These are phyloP conservation scores for Casuarina equisetifolia DNA, from an alignment of 306 rosid species.

Conservation along the genomic window DNA sequence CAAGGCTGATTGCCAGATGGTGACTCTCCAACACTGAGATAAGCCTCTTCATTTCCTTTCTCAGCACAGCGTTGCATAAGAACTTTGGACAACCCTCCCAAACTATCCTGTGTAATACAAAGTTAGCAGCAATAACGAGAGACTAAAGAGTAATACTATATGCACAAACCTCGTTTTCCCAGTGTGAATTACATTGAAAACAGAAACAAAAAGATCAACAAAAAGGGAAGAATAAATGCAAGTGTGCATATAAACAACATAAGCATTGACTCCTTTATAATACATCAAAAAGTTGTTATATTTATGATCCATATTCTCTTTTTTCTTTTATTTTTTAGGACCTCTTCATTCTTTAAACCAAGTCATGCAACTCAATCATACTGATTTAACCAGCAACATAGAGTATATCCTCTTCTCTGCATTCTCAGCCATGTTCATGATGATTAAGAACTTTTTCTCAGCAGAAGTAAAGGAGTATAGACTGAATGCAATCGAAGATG, in stretches of 20 bases:
- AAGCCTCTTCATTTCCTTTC: slow-evolving; percentile 30
- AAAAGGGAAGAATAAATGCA: neutral
- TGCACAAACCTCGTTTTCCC: slow-evolving; percentile 4
- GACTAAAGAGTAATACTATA: slow-evolving; percentile 22
- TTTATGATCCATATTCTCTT: neutral
- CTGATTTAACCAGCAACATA: neutral
- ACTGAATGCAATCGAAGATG: neutral
- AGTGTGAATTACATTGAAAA: slow-evolving; percentile 1
- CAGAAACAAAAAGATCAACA: slow-evolving; percentile 1
- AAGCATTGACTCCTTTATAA: neutral
- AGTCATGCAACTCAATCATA: slow-evolving; percentile 2
- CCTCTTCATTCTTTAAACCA: neutral
- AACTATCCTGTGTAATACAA: slow-evolving; percentile 39
- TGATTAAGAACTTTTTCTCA: neutral
- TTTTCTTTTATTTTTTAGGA: neutral
- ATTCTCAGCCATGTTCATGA: neutral
- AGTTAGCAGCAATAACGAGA: slow-evolving; percentile 23
- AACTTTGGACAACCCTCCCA: slow-evolving; percentile 29
- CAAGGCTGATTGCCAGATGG: slow-evolving; percentile 25
- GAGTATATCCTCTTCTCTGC: neutral
- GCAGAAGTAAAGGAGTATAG: neutral
- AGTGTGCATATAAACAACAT: too few relatives aligned
- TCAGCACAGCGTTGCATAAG: slow-evolving; percentile 28
- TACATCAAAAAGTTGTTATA: neutral
- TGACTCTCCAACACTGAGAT: slow-evolving; percentile 25